phyloP scores from a whole-genome alignment of 148 eudicot species.

The Rhododendron henanense region DNA sequence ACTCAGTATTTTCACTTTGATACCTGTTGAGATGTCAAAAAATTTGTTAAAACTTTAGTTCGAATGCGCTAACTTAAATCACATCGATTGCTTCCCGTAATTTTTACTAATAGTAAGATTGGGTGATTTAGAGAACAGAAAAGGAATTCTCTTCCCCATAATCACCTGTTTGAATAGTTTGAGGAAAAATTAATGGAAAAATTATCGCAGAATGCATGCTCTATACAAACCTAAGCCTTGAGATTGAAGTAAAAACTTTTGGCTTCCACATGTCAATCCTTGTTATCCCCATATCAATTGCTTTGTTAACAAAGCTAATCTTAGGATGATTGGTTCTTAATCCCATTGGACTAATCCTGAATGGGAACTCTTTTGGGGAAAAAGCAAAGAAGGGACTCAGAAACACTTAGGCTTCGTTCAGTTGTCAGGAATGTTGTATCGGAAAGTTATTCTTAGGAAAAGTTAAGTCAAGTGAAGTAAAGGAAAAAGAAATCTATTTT shows the following conservation, averaged over 20 bases:
- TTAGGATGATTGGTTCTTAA: not conserved
- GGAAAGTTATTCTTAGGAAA: no score
- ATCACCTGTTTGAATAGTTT: not conserved
- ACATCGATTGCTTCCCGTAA: not conserved
- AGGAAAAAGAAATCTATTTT: no score
- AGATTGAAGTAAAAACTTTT: not conserved
- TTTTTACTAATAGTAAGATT: not conserved
- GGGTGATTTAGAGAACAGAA: not conserved
- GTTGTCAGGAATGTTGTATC: no score
- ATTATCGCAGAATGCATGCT: not conserved
- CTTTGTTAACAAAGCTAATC: not conserved
- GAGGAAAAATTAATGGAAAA: not conserved
- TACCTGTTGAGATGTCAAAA: not conserved
- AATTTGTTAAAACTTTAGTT: not conserved
- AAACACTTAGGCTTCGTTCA: no score
- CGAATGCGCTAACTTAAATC: not conserved
- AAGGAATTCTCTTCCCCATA: not conserved
- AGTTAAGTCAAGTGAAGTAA: no score
- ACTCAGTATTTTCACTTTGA: not conserved
- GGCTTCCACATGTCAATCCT: not conserved
- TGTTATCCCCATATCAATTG: not conserved
- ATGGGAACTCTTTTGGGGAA: not conserved
- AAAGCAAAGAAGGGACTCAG: not conserved
- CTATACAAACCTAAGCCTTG: not conserved
- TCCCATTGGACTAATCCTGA: not conserved